Conservation (phyloP, 2,329 filamentous ascomycete genomes). For the Neurospora crassa region DNA sequence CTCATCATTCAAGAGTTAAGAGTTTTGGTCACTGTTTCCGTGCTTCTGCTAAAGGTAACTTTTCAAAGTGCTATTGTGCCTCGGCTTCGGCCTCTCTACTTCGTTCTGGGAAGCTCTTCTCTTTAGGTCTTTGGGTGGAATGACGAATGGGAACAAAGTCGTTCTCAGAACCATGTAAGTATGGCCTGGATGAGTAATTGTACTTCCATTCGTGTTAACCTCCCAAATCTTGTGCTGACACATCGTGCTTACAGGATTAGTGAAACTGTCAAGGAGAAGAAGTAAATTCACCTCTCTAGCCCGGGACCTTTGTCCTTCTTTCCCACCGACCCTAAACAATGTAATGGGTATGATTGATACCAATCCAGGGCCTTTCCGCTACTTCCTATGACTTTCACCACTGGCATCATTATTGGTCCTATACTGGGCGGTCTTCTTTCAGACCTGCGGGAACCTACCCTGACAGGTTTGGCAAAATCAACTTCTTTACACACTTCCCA, state of each 20-base stretch:
- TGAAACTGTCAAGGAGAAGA: conserved; percentile 34
- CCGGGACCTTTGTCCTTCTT: background rate
- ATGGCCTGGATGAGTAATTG: background rate
- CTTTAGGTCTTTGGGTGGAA: conserved; percentile 56
- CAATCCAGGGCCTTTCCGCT: conserved; percentile 34
- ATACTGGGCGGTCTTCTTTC: conserved; percentile 38
- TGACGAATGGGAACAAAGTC: conserved; percentile 64
- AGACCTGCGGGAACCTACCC: conserved; percentile 34
- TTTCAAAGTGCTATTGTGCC: conserved; percentile 40
- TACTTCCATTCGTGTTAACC: background rate
- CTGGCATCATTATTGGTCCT: conserved; percentile 50
- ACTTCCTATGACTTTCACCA: conserved; percentile 63
- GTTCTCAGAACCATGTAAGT: conserved; percentile 61
- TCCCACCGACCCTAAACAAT: background rate
- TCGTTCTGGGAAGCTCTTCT: conserved; percentile 52
- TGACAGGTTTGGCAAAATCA: conserved; percentile 33
- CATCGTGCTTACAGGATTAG: conserved; percentile 26
- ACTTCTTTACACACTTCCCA: conserved; percentile 38
- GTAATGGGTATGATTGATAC: conserved; percentile 22
- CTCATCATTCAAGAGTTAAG: background rate
- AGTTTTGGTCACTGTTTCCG: background rate
- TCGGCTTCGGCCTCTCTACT: conserved; percentile 63
- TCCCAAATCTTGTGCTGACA: no score
- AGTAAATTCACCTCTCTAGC: conserved; percentile 19
- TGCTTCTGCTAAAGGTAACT: background rate